Percentiles rank a stretch among this genome's conserved stretches.
phyloP scores from a whole-genome alignment of 345 rosid genomes.

The Aurinia saxatilis region DNA sequence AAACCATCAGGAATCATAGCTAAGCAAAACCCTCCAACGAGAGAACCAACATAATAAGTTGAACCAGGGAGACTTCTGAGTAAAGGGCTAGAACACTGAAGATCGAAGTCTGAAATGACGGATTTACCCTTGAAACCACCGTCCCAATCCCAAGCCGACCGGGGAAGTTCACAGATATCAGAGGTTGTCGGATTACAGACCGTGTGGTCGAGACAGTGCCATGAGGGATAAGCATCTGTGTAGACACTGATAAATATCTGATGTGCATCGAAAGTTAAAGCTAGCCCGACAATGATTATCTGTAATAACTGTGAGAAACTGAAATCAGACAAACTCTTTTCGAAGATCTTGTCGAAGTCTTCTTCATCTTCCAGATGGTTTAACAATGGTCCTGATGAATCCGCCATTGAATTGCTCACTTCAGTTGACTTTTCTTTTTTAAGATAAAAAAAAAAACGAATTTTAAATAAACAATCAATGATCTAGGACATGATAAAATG shows the following conservation, averaged over 20 bases:
- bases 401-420: neutral
- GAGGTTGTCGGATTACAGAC: slow-evolving; percentile 17
- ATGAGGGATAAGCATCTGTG: slow-evolving; percentile 49
- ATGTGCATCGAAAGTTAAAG: slow-evolving; percentile 49
- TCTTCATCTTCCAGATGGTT: slow-evolving; percentile 3
- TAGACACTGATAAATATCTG: slow-evolving; percentile 58
- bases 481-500: too few relatives aligned
- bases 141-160: slow-evolving; percentile 48
- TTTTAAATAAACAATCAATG: neutral
- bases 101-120: slow-evolving; percentile 49
- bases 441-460: too few relatives aligned
- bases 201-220: slow-evolving; percentile 40
- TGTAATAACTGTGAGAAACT: slow-evolving; percentile 32
- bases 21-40: slow-evolving; percentile 29
- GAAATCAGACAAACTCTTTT: slow-evolving; percentile 18
- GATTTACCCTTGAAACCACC: slow-evolving; percentile 23
- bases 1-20: slow-evolving; percentile 28
- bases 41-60: slow-evolving; percentile 41
- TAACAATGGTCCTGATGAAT: slow-evolving; percentile 16
- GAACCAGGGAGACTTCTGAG: slow-evolving; percentile 46
- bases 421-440: neutral
- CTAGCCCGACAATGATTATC: slow-evolving; percentile 42
- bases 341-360: slow-evolving; percentile 18
- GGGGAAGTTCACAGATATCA: slow-evolving; percentile 36
- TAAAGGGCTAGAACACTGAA: slow-evolving; percentile 38